A percentile compares a stretch with the other conserved stretches of the same genome.
Conservation (phyloP, 768 basidiomycete species). For the Tylopilus vinaceipallidus region DNA sequence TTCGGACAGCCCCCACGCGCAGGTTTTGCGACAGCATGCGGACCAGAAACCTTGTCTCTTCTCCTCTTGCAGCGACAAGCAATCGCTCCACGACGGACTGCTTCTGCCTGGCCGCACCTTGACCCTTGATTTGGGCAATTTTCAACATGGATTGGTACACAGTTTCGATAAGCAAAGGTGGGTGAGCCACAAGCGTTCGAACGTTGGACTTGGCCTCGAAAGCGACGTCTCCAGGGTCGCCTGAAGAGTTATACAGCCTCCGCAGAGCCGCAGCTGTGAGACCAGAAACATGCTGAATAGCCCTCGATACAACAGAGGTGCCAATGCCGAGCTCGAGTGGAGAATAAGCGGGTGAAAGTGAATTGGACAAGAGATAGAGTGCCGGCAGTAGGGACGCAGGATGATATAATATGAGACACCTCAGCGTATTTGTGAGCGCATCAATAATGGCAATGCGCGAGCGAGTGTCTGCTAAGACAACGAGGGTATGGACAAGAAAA, state of each 20-base stretch:
- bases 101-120: conserved; percentile 73
- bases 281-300: conserved; percentile 73
- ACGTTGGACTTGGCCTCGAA: conserved; percentile 77
- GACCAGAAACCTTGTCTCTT: conserved; percentile 83
- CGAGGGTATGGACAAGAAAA: conserved; percentile 65
- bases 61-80: conserved; percentile 80
- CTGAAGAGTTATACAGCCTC: conserved; percentile 66
- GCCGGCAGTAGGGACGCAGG: conserved; percentile 70
- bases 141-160: conserved; percentile 69
- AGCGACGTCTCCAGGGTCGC: conserved; percentile 89
- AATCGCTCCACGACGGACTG: conserved; percentile 77
- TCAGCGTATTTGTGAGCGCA: conserved; percentile 70
- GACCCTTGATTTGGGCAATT: conserved; percentile 68
- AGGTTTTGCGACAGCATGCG: conserved; percentile 72
- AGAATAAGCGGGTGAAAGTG: conserved; percentile 72
- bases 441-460: conserved; percentile 72
- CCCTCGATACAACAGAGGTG: conserved; percentile 61
- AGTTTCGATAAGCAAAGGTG: conserved; percentile 58
- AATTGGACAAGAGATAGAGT: conserved; percentile 80
- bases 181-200: conserved; percentile 69
- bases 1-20: conserved; percentile 85
- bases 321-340: conserved; percentile 71
- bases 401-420: conserved; percentile 62
- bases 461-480: conserved; percentile 59
- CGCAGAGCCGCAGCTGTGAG: conserved; percentile 54